Base-by-base conservation (phyloP, 352 stramenopile species). In the Pythium dissotocum region DNA sequence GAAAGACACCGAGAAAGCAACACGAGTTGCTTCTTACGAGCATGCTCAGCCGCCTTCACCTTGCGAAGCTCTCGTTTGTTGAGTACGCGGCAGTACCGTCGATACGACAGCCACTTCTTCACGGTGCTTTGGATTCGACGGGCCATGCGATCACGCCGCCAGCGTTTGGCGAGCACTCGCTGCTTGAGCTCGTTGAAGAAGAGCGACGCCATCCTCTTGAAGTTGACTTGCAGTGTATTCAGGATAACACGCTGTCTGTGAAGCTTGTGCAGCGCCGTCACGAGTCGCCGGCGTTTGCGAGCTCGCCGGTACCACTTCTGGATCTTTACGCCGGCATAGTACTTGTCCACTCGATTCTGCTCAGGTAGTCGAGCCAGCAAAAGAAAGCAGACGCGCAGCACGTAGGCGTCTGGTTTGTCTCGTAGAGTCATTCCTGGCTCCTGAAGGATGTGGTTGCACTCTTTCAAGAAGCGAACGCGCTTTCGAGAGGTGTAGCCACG, bases 371-470 rank as follows among this genome's bases (percentile, higher is more conserved):
- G 64, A 30, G 71, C 79, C 16, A 92, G 57, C 0, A 83, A 63
- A 8, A 90, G 54, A 69, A 90, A 81, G 59, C 78, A 89, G 21
- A 88, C 73, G 10, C 77, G 84, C 18, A 86, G 32, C 16, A 88
- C 75, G 32, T 86, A 83, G 6, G 65, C 54, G 24, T 57, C 62
- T 4, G 81, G 59, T n/a, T 83, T 74, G 0, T 57, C 66, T 51
- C 78, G 81, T n/a, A 83, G 52, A 1, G 71, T 75, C 48, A 87
- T 61, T 4, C 59, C 63, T 32, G 66, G 59, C 9, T 73, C 67
- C 30, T 69, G 54, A 5, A 88, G 52, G 32, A 91, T 73, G 36
- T 63, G 66, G 30, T 83, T 67, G 54, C 82, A 87, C 14, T 78
- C 70, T 32, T 58, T 64, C 5, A 78, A 63, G 26, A 77, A 67